Evolutionary conservation across 106 monocot genomes (phyloP), one percentile per base, ranked within the genome.

Genomic region (Phalaenopsis equestris): DNA sequence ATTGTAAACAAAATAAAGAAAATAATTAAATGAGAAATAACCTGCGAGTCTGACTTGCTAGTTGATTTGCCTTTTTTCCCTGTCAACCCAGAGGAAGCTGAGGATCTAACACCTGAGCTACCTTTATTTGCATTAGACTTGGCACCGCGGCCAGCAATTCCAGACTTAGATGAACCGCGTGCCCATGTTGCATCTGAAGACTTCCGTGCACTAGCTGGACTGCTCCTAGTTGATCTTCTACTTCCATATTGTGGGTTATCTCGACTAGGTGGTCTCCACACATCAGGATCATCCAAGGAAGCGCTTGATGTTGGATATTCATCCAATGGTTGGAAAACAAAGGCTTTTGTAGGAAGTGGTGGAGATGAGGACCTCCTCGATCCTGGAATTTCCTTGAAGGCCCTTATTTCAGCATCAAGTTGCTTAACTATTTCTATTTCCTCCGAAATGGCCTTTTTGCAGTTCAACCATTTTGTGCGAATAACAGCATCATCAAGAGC

Each of bases 271-370:
- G 94, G 97, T 73, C 91, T 88, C 98, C 98, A 98, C 49, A 98
- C 92, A 92, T 98, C 98, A 83, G 98, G 98, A 91, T 98, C 98
- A 73, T 98, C 94, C 45, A 89, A 79, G 10, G 93, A 76, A 18
- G 84, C 61, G 81, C 78, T 75, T 55, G 94, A 91, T 42, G 89
- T 86, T 42, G 98, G 98, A 79, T 98, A 98, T 81, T 98, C 98
- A 87, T 98, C 98, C 74, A 90, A 75, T 56, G 98, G 98, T 81
- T 98, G 98, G 83, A 98, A 97, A 78, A 97, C 94, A 88, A 94
- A 98, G n/a, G 87, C 88, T 75, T 91, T 91, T 49, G 84, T 80
- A 3, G 70, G 84, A 56, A 94, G 92, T 2, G 94, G 94, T 7
- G 98, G 98, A 45, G 98, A 94, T 42, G 90, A 90, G 52, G 89